These are phyloP conservation scores for Phylloporus arenicola DNA, from an alignment of 768 basidiomycete species.

Conservation along the genomic window DNA sequence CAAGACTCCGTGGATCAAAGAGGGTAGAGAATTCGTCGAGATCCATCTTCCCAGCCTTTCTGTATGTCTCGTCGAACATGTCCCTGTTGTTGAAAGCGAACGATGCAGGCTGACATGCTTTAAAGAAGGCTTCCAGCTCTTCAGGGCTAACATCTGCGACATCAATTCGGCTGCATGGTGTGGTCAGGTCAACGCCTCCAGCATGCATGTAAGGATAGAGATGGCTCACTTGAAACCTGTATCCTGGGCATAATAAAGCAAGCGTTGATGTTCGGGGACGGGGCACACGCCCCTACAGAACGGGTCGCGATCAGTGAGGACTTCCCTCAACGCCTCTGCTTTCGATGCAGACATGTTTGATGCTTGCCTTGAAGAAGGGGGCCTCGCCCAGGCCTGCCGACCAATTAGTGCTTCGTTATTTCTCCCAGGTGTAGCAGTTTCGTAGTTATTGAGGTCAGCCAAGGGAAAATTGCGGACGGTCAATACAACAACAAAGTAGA, in stretches of 20 bases:
- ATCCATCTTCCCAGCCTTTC: not conserved
- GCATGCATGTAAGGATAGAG: not conserved
- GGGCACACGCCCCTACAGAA: not conserved
- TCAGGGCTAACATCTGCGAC: not conserved
- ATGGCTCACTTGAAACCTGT: not conserved
- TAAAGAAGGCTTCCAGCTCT: not conserved
- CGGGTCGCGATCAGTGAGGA: not conserved
- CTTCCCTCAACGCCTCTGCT: not conserved
- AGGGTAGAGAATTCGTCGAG: not conserved
- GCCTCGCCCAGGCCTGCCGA: too few relatives aligned
- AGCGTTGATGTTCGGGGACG: not conserved
- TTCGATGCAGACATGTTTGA: not conserved
- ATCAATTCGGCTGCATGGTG: not conserved
- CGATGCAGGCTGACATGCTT: too few relatives aligned
- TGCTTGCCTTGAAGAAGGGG: too few relatives aligned
- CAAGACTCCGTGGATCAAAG: not conserved
- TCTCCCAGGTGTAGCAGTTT: too few relatives aligned
- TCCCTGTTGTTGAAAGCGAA: not conserved
- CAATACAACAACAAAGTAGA: too few relatives aligned
- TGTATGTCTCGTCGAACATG: not conserved
- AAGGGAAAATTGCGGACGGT: too few relatives aligned
- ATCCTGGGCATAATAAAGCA: not conserved
- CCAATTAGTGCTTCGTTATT: too few relatives aligned
- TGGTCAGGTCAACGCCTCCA: not conserved
- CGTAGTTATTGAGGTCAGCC: too few relatives aligned